Base-by-base conservation (phyloP, 140 eudicot genomes). In the Ambrosia hybrid region DNA sequence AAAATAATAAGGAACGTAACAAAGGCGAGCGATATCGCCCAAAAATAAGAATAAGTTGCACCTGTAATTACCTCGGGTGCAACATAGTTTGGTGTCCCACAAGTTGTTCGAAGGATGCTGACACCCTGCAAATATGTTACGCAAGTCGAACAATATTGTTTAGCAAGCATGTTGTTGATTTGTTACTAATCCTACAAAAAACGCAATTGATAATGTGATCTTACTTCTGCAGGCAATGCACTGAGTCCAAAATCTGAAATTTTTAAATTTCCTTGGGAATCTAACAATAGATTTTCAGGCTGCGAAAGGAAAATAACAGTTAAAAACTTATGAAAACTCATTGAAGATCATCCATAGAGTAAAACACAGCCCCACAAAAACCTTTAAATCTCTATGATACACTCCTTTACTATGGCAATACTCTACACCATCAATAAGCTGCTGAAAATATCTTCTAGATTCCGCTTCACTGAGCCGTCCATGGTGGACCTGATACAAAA, bases 51-150 rank as follows among this genome's bases (percentile, higher is more conserved):
- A 56, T 70, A 68, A 79, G 59, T 9, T 37, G 73, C 79, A 36
- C 75, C 75, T 59, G 63, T 37, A 76, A 65, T 82, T 83, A 95
- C 99, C 96, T 95, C 99, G 12, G 99, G 99, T 57, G 99, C 99
- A 78, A 95, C 97, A 80, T 95, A 95, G 83, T 95, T 95, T 37
- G 99, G 99, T 78, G 99, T 95, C 69, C 99, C 99, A 83, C 99
- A 95, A 6, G 99, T 95, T 56, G 99, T 95, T 73, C 88, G 83
- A 57, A 95, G 96, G 77, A 95, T 80, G 80, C 72, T 91, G 69
- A 90, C 94, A 70, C 99, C 99, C 97, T 91, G 77, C 48, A 74
- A 65, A 70, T 57, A 81, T 13, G 78, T 46, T 51, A 66, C 26
- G 26, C 63, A 59, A 57, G 66, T 43, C 62, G 37, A 68, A 45